Evolutionary conservation across 2,329 filamentous ascomycete genomes (phyloP).

Genomic region (Dactylellina drechsleri): DNA sequence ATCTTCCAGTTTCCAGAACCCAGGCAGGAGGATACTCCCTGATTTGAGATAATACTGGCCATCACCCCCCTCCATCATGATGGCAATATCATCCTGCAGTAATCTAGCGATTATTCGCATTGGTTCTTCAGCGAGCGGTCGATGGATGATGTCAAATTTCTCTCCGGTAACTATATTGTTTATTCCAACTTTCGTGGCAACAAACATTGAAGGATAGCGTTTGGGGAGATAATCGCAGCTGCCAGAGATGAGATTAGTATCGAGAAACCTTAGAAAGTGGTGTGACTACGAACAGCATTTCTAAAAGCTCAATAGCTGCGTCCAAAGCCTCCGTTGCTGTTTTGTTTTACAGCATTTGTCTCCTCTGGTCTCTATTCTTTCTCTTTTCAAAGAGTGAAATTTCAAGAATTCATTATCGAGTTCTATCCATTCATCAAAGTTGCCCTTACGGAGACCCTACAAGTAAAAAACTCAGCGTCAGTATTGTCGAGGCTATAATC

Average conservation of each 20-base stretch:
- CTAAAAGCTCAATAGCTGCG: slow-evolving; percentile 78
- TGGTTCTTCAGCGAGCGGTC: slow-evolving; percentile 77
- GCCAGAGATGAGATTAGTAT: background rate
- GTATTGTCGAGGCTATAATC: background rate
- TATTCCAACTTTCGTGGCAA: slow-evolving; percentile 72
- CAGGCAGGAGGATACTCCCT: slow-evolving; percentile 78
- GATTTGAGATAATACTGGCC: slow-evolving; percentile 84
- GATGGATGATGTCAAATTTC: slow-evolving; percentile 73
- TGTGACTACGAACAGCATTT: slow-evolving; percentile 68
- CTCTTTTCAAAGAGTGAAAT: slow-evolving; percentile 77
- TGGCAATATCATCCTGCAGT: slow-evolving; percentile 81
- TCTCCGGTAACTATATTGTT: slow-evolving; percentile 78
- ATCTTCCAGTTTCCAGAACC: slow-evolving; percentile 84
- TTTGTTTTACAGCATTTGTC: slow-evolving; percentile 73
- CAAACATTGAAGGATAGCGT: slow-evolving; percentile 78
- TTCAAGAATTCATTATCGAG: slow-evolving; percentile 80
- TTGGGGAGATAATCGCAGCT: slow-evolving; percentile 72
- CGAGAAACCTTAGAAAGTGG: background rate
- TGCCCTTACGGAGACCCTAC: slow-evolving; percentile 71
- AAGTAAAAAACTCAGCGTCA: background rate
- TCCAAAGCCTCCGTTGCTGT: slow-evolving; percentile 77
- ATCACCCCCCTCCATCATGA: slow-evolving; percentile 81
- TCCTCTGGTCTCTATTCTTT: slow-evolving; percentile 74
- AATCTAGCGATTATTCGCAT: slow-evolving; percentile 79
- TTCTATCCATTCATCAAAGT: slow-evolving; percentile 83